Evolutionary conservation across 1,284 basidiomycete genomes (phyloP), one percentile per base, ranked within the genome.

Genomic region (Leccinum insolens): DNA sequence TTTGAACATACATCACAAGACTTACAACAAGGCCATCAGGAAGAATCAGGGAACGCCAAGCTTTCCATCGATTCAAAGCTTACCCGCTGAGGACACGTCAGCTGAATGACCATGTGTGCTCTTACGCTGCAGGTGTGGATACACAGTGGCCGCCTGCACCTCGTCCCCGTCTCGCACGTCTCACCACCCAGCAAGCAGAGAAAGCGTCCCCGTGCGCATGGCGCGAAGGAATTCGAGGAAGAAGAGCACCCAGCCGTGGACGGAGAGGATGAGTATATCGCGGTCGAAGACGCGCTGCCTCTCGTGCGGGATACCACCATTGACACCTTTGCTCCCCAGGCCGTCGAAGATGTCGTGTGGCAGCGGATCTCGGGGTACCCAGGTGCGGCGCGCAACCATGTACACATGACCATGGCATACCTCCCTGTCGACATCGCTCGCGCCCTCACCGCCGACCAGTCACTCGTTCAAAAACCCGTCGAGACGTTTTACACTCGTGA

Each of bases 401-500:
- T 92, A 9, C 97, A 99, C 76, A 80, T 80, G 9, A 89, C 95
- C 0, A 91, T 92, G 68, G 93, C 89, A 0, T 94, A 93, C 74
- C 77, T 99, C 4, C 95, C 97, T 2, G 71, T 82, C 4, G 90
- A 93, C 61, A 86, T 98, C 44, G 94, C 92, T 3, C 88, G 86
- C 70, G 89, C 93, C 0, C 83, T 99, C 28, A 76, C 82, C 12
- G 78, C 81, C 7, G 82, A 89, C 69, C 92, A 93, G 0, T 82
- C 86, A 5, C 84, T 99, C 20, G 83, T 96, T 12, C 94, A 98
- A 73, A 91, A 89, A 73, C 94, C 96, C 0, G 86, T 93, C 3
- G 95, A 96, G 78, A 88, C 93, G 1, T 98, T 99, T 79, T 97
- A 98, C 77, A 96, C 95, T 2, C 87, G 96, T 65, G 96, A 98